Evolutionary conservation across 805 yeast genomes (phyloP).

Genomic region (Torulaspora maleeae): DNA sequence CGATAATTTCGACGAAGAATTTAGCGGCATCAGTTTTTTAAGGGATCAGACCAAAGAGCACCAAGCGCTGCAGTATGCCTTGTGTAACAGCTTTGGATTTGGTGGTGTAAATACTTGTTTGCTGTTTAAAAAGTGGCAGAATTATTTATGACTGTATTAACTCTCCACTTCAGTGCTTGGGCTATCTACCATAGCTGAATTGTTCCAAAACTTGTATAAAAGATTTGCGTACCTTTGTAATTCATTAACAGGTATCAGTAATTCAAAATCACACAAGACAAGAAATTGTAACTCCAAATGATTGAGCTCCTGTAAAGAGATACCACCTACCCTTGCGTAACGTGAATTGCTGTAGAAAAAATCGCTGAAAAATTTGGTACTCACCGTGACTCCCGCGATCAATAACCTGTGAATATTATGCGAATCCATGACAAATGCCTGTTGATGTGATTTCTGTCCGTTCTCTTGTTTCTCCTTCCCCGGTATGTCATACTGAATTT

Average conservation of each 20-base stretch:
- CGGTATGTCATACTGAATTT: conserved; percentile 8
- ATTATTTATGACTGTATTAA: conserved; percentile 1
- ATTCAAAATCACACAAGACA: conserved; percentile 74
- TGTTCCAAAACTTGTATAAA: conserved; percentile 74
- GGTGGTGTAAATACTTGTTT: conserved; percentile 93
- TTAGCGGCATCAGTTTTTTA: conserved; percentile 50
- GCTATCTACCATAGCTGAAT: conserved; percentile 4
- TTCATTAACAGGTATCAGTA: conserved; percentile 86
- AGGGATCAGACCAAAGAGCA: conserved; percentile 41
- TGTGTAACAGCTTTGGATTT: conserved; percentile 92
- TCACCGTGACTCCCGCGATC: conserved; percentile 91
- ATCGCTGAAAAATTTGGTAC: conserved; percentile 91
- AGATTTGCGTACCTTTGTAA: conserved; percentile 86
- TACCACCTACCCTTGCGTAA: conserved; percentile 93
- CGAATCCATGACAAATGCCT: conserved; percentile 89
- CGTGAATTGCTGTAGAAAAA: conserved; percentile 91
- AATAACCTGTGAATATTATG: conserved; percentile 91
- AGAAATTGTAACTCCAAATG: conserved; percentile 88
- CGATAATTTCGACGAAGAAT: conserved; percentile 41
- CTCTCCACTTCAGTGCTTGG: not conserved
- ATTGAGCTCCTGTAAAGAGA: conserved; percentile 88
- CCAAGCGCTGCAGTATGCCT: conserved; percentile 49
- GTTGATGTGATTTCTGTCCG: conserved; percentile 37
- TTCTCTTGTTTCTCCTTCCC: conserved; percentile 16
- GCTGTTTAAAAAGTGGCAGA: conserved; percentile 41